phyloP scores from a whole-genome alignment of 805 yeast species.

The Yarrowia divulgata region DNA sequence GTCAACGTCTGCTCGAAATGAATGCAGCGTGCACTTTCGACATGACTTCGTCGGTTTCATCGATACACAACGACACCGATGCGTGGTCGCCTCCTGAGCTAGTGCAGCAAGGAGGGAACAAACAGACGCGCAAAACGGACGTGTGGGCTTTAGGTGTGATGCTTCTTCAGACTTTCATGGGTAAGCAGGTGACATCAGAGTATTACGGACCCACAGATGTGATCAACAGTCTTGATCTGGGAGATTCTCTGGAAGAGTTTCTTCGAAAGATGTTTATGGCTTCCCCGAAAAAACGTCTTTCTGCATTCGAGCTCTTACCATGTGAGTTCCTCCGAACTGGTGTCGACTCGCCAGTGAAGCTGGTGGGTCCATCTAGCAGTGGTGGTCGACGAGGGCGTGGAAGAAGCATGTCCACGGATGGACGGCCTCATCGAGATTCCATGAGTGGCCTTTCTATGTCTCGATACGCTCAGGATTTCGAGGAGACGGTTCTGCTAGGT shows the following conservation, averaged over 20 bases:
- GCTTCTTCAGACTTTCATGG: constrained; percentile 70
- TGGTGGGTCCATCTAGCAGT: constrained; percentile 8
- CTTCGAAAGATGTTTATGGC: constrained; percentile 68
- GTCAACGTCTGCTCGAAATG: constrained; percentile 47
- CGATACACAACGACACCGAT: constrained; percentile 4
- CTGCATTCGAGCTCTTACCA: constrained; percentile 85
- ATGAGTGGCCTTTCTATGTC: constrained; percentile 49
- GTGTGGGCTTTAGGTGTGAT: constrained; percentile 91
- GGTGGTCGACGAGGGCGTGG: constrained; percentile 10
- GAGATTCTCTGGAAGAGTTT: constrained; percentile 70
- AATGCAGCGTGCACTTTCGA: constrained; percentile 49
- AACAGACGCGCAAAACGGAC: constrained; percentile 81
- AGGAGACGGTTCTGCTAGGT: constrained; percentile 89
- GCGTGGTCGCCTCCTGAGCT: constrained; percentile 86
- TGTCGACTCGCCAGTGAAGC: constrained; percentile 37
- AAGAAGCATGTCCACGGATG: constrained; percentile 20
- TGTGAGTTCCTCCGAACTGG: constrained; percentile 76
- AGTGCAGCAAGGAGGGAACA: constrained; percentile 48
- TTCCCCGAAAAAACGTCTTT: constrained; percentile 73
- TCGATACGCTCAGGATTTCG: constrained; percentile 90
- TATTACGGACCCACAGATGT: constrained; percentile 71
- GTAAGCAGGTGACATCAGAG: constrained; percentile 61
- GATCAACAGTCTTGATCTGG: constrained; percentile 56
- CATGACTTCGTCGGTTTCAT: constrained; percentile 35
- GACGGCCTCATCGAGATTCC: constrained; percentile 37